A percentile compares a stretch with the other conserved stretches of the same genome.
phyloP scores from a whole-genome alignment of 495 filamentous ascomycete genomes.

The Elasticomyces elasticus region DNA sequence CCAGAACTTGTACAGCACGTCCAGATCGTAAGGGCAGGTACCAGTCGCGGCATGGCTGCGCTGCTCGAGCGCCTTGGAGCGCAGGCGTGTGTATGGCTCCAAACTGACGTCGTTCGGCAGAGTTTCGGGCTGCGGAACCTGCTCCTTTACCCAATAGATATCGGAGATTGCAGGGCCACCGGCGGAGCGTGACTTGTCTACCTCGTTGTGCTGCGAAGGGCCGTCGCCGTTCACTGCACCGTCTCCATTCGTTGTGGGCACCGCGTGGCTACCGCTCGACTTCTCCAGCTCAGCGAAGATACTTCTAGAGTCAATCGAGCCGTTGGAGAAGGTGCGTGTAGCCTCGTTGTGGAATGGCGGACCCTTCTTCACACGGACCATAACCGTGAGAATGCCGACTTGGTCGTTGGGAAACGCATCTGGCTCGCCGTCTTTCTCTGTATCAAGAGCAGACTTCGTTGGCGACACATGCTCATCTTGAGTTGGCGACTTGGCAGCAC shows the following conservation, averaged over 20 bases:
- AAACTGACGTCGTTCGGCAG: constrained; percentile 38
- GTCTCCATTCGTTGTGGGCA: constrained; percentile 24
- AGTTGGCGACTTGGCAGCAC: constrained; percentile 9
- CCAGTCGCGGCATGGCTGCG: constrained; percentile 40
- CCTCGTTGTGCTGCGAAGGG: not conserved
- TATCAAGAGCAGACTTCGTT: not conserved
- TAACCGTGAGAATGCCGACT: constrained; percentile 42
- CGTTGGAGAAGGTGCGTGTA: constrained; percentile 43
- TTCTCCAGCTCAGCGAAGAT: constrained; percentile 27
- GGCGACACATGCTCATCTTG: not conserved
- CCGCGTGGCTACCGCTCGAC: constrained; percentile 25
- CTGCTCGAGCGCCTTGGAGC: constrained; percentile 47
- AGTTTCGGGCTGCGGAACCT: constrained; percentile 30
- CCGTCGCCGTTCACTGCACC: constrained; percentile 19
- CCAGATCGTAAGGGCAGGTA: constrained; percentile 49
- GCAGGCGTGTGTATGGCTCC: constrained; percentile 47
- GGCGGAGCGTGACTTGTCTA: not conserved
- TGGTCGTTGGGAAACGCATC: constrained; percentile 46
- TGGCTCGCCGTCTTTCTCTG: constrained; percentile 14
- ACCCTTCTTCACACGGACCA: constrained; percentile 29
- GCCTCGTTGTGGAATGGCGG: constrained; percentile 35
- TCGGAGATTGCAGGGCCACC: not conserved
- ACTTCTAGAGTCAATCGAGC: constrained; percentile 44
- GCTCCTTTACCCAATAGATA: constrained; percentile 43
- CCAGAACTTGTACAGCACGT: constrained; percentile 67